Percentiles rank a stretch among this genome's conserved stretches.
Conservation (phyloP, 768 basidiomycete species). For the Amanita rimosa region DNA sequence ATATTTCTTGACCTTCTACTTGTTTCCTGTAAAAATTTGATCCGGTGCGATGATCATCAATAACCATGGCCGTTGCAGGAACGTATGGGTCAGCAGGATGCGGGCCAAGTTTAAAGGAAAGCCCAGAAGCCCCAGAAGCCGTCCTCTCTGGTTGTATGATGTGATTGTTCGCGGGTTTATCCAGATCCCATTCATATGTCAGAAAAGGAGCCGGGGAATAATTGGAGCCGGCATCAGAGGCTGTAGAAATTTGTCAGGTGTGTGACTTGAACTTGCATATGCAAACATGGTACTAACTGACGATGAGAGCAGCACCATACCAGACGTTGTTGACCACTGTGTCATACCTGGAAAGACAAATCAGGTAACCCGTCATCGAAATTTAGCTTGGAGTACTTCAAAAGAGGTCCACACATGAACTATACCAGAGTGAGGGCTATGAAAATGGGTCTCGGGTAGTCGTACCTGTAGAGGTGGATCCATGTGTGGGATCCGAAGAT, state of each 20-base stretch:
- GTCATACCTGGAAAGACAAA: conserved; percentile 49
- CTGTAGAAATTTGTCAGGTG: conserved; percentile 19
- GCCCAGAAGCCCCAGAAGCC: conserved; percentile 13
- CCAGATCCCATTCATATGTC: conserved; percentile 66
- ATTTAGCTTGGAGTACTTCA: conserved; percentile 27
- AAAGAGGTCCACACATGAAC: conserved; percentile 86
- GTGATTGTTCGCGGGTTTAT: conserved; percentile 14
- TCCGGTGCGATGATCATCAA: conserved; percentile 12
- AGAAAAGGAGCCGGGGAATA: conserved; percentile 68
- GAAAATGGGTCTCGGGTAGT: not conserved
- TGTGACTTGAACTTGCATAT: not conserved
- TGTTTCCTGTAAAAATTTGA: conserved; percentile 27
- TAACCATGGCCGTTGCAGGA: conserved; percentile 21
- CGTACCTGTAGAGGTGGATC: conserved; percentile 63
- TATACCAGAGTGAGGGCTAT: conserved; percentile 15
- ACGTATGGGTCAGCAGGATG: conserved; percentile 71
- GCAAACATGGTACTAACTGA: conserved; percentile 45
- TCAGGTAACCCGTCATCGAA: not conserved
- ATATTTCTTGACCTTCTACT: conserved; percentile 59
- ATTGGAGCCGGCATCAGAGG: conserved; percentile 66
- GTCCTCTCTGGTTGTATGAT: conserved; percentile 5
- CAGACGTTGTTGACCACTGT: conserved; percentile 76
- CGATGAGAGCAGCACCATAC: conserved; percentile 82
- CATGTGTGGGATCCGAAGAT: conserved; percentile 53
- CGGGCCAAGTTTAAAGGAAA: conserved; percentile 48